A percentile compares a stretch with the other conserved stretches of the same genome.
These are phyloP conservation scores for Gossypium mustelinum DNA, from an alignment of 345 rosid genomes.

Conservation along the genomic window DNA sequence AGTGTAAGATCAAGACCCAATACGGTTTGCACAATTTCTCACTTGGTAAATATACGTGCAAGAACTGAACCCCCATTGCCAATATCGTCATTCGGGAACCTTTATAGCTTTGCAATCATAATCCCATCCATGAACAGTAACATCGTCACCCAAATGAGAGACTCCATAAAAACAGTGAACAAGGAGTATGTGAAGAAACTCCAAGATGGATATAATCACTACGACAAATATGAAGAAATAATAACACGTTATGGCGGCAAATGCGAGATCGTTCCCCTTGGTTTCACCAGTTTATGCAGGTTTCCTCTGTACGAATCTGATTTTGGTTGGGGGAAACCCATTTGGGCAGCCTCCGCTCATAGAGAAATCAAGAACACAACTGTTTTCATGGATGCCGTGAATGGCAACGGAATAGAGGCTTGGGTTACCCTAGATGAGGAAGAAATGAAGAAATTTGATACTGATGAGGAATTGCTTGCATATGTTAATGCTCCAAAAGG, in stretches of 20 bases:
- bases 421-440: constrained; percentile 2
- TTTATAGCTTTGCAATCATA: neutral
- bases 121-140: neutral
- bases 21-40: neutral
- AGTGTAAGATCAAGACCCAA: neutral
- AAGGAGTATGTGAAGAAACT: neutral
- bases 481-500: neutral
- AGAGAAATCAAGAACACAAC: neutral
- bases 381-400: neutral
- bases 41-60: constrained; percentile 30
- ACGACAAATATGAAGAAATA: no score
- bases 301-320: constrained; percentile 1
- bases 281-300: neutral
- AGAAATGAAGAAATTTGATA: neutral
- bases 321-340: constrained; percentile 8
- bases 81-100: neutral
- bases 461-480: neutral
- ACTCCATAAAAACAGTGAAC: neutral
- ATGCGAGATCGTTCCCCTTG: neutral
- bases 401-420: neutral
- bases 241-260: neutral
- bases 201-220: neutral
- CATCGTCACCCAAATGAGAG: neutral
- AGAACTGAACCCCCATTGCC: neutral
- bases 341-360: neutral